These are phyloP conservation scores for Auriscalpium microsporum DNA, from an alignment of 768 basidiomycete genomes.

Conservation along the genomic window DNA sequence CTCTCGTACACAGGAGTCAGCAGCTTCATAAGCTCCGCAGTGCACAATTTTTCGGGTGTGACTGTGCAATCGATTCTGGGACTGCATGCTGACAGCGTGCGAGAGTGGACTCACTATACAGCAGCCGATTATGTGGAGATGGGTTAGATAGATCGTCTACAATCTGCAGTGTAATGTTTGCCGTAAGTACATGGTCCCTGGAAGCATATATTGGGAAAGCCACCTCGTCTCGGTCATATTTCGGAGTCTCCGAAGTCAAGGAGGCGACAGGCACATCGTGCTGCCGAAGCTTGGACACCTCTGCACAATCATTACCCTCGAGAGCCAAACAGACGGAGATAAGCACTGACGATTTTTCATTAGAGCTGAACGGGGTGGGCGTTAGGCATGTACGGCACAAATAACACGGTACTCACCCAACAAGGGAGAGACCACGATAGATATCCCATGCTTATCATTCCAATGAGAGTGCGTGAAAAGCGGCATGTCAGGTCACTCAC, in stretches of 20 bases:
- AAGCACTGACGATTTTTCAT: slow-evolving; percentile 70
- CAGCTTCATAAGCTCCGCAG: slow-evolving; percentile 41
- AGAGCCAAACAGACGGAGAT: not conserved
- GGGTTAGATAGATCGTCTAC: slow-evolving; percentile 50
- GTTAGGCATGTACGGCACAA: not conserved
- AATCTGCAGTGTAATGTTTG: slow-evolving; percentile 35
- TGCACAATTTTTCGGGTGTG: slow-evolving; percentile 69
- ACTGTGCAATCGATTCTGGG: slow-evolving; percentile 29
- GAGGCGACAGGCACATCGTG: slow-evolving; percentile 52
- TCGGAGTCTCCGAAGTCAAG: slow-evolving; percentile 57
- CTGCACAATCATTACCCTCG: slow-evolving; percentile 26
- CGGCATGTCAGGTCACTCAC: slow-evolving; percentile 26
- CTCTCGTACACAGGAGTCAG: slow-evolving; percentile 45
- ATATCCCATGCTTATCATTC: slow-evolving; percentile 47
- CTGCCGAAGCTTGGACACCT: slow-evolving; percentile 50
- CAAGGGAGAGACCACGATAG: slow-evolving; percentile 71
- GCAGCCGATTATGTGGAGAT: slow-evolving; percentile 47
- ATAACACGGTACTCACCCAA: slow-evolving; percentile 40
- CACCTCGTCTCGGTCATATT: slow-evolving; percentile 49
- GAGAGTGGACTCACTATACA: slow-evolving; percentile 53
- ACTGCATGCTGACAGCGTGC: not conserved
- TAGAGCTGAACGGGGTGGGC: slow-evolving; percentile 38
- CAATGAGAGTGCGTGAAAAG: not conserved
- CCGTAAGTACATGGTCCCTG: not conserved
- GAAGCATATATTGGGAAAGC: not conserved